Percentiles rank a stretch among this genome's conserved stretches.
Evolutionary conservation across 2,329 filamentous ascomycete genomes (phyloP).

Genomic region (Amesomyces nigricolor): DNA sequence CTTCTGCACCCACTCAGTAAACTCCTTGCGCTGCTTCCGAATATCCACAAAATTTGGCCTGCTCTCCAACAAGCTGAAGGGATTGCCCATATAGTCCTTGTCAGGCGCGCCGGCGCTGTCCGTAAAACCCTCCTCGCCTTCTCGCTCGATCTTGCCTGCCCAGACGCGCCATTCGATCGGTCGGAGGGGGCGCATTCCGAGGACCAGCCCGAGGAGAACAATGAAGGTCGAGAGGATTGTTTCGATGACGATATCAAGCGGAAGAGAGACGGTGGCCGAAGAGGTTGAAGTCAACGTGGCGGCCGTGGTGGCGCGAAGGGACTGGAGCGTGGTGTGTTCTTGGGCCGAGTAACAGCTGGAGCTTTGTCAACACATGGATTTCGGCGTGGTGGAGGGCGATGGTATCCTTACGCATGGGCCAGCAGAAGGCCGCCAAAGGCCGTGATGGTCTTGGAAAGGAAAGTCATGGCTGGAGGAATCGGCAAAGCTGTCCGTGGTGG

Average conservation of each 20-base stretch:
- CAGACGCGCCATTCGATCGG: slow-evolving; percentile 80
- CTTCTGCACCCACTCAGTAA: slow-evolving; percentile 64
- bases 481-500: not conserved
- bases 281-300: slow-evolving; percentile 40
- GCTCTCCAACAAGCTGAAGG: slow-evolving; percentile 73
- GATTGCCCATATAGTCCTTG: slow-evolving; percentile 67
- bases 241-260: slow-evolving; percentile 82
- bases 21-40: slow-evolving; percentile 71
- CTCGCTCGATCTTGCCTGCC: slow-evolving; percentile 77
- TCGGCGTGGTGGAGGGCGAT: not conserved
- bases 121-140: slow-evolving; percentile 58
- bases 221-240: slow-evolving; percentile 72
- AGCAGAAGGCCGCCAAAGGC: slow-evolving; percentile 71
- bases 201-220: slow-evolving; percentile 77
- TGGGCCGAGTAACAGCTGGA: slow-evolving; percentile 90
- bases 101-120: slow-evolving; percentile 59
- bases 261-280: slow-evolving; percentile 50
- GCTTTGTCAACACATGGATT: slow-evolving; percentile 16
- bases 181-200: slow-evolving; percentile 69
- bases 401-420: slow-evolving; percentile 69
- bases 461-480: slow-evolving; percentile 51
- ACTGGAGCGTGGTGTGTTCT: slow-evolving; percentile 75
- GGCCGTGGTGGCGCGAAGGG: slow-evolving; percentile 46
- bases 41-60: slow-evolving; percentile 84
- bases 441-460: slow-evolving; percentile 66